These are phyloP conservation scores for Heliamphora pulchella DNA, from an alignment of 179 eudicot genomes.

Conservation along the genomic window DNA sequence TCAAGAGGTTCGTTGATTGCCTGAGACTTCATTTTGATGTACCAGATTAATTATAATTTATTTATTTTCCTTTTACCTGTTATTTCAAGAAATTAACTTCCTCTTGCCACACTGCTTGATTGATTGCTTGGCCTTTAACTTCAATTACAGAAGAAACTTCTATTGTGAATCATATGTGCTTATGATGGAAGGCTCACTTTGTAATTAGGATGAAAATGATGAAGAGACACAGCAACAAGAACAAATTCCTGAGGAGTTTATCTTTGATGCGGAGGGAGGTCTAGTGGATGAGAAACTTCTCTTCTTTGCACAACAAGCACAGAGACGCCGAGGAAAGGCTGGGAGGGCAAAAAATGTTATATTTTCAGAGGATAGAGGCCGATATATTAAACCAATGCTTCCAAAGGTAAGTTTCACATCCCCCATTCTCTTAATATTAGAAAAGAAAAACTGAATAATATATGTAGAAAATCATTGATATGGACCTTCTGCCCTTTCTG, in stretches of 20 bases:
- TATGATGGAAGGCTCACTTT: conserved; percentile 15
- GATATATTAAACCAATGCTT: conserved; percentile 97
- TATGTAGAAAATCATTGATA: background rate
- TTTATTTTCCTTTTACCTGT: background rate
- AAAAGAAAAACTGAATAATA: background rate
- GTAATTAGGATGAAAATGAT: conserved; percentile 59
- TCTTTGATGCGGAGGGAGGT: conserved; percentile 98
- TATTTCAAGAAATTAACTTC: background rate
- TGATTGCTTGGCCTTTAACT: background rate
- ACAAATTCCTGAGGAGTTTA: conserved; percentile 92
- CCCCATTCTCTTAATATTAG: conserved; percentile 1
- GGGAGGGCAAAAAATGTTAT: conserved; percentile 98
- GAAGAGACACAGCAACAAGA: conserved; percentile 77
- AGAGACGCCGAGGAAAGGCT: conserved; percentile 86
- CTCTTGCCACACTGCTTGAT: background rate
- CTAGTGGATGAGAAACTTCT: conserved; percentile 96
- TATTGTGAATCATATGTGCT: background rate
- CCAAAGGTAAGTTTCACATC: conserved; percentile 56
- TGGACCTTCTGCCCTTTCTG: conserved; percentile 1
- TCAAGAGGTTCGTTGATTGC: conserved; percentile 49
- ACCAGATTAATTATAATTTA: background rate
- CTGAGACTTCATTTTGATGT: conserved; percentile 8
- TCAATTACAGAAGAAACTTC: conserved; percentile 1
- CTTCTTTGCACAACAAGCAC: conserved; percentile 99
- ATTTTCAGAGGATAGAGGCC: conserved; percentile 96